These are phyloP conservation scores for Pichia exigua DNA, from an alignment of 805 yeast species.

Conservation along the genomic window DNA sequence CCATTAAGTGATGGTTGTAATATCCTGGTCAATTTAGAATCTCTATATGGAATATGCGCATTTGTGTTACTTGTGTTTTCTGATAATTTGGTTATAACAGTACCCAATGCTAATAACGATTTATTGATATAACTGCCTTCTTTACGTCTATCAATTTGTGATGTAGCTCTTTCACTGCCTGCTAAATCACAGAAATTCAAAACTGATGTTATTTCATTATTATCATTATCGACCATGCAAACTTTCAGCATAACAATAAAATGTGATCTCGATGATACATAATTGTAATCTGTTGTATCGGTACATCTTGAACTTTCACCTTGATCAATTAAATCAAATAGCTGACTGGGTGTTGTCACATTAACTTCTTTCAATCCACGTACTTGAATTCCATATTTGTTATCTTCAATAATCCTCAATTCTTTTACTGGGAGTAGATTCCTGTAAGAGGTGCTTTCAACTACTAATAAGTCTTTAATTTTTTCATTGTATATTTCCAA, in stretches of 20 bases:
- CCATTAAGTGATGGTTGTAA: conserved; percentile 92
- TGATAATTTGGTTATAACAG: conserved; percentile 76
- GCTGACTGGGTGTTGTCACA: conserved; percentile 50
- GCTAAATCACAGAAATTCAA: conserved; percentile 91
- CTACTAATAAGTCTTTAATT: conserved; percentile 60
- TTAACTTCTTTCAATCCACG: conserved; percentile 61
- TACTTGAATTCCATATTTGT: conserved; percentile 62
- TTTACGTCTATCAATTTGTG: conserved; percentile 72
- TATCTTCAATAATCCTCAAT: conserved; percentile 71
- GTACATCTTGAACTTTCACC: conserved; percentile 78
- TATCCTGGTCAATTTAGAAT: conserved; percentile 82
- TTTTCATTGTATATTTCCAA: conserved; percentile 85
- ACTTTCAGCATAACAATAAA: conserved; percentile 73
- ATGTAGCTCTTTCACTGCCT: conserved; percentile 86
- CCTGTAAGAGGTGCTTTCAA: background rate
- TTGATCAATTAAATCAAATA: conserved; percentile 47
- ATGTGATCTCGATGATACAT: conserved; percentile 85
- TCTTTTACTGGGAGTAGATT: conserved; percentile 32
- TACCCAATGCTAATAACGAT: conserved; percentile 80
- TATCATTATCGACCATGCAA: conserved; percentile 25
- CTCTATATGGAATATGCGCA: conserved; percentile 82
- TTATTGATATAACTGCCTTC: conserved; percentile 93
- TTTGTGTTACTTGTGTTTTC: background rate
- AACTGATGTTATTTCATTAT: conserved; percentile 43
- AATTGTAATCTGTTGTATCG: conserved; percentile 83